Base-by-base conservation (phyloP, 306 rosid species). In the Gleditsia sinensis region DNA sequence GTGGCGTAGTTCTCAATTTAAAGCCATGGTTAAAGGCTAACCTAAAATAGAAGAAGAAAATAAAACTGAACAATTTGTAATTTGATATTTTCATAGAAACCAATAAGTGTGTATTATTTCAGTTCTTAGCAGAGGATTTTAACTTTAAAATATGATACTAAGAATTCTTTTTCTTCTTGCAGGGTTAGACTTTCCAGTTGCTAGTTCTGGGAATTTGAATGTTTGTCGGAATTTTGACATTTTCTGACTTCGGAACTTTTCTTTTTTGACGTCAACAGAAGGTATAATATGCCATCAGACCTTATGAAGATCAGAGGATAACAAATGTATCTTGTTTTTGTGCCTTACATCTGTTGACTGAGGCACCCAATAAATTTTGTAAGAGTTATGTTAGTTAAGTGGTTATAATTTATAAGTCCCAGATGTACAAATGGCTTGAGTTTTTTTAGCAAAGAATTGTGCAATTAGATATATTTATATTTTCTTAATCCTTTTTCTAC, bases 261-360 rank as follows among this genome's bases (percentile, higher is more conserved):
- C 32, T 27, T 9, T n/a, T 50, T 51, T 16, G 58, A 71, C 58
- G 20, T 50, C 9, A 50, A 69, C 23, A 13, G 72, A 66, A 71
- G 76, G 75, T 67, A 66, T 49, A 64, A 30, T 60, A 49, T 64
- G n/a, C 55, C 62, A n/a, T 58, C 51, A 67, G 69, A 57, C 56
- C 75, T 34, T 67, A 61, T 53, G 86, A 67, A 84, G 87, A 57
- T 51, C n/a, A n/a, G n/a, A n/a, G 80, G 78, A 67, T 51, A 43
- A 43, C 28, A 40, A 69, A 60, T 77, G 80, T 67, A 30, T 55
- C 55, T 34, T 56, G 43, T 46, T 68, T 67, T 25, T 13, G 78
- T 68, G 74, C 75, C 75, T 53, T 37, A 23, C 60, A 23, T 77
- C 43, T 46, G 21, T 80, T 75, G 21, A 20, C 3, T 14, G 42